Percentiles rank a stretch among this genome's conserved stretches.
Conservation (phyloP, 345 rosid species). For the Eucalyptus curtisii region DNA sequence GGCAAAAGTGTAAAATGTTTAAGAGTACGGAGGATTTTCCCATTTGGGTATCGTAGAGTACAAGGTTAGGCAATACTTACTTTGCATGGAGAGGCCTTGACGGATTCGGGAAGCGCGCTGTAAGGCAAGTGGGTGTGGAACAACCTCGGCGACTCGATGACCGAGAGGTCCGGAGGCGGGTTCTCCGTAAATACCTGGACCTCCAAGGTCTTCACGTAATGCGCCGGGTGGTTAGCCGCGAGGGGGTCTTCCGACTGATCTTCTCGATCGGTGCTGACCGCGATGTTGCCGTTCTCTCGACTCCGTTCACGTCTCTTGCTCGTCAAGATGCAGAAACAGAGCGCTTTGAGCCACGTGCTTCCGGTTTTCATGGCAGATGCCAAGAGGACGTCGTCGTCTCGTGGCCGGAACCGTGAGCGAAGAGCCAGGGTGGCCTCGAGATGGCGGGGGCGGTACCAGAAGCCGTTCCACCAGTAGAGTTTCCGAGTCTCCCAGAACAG, state of each 20-base stretch:
- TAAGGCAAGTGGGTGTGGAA: slow-evolving; percentile 21
- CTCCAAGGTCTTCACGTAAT: neutral
- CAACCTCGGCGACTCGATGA: neutral
- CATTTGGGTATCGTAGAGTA: neutral
- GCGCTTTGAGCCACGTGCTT: slow-evolving; percentile 26
- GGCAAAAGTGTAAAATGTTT: rapidly evolving
- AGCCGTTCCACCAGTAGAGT: slow-evolving; percentile 1
- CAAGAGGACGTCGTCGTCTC: slow-evolving; percentile 6
- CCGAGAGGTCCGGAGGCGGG: neutral
- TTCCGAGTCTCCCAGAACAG: neutral
- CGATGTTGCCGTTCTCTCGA: neutral
- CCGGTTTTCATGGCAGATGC: slow-evolving; percentile 27
- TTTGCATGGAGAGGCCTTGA: neutral
- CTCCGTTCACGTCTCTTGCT: neutral
- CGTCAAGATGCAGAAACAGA: slow-evolving; percentile 3
- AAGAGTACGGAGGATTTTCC: too few relatives aligned
- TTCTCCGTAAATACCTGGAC: neutral
- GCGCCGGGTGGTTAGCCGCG: neutral
- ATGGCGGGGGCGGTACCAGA: neutral
- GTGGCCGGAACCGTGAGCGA: slow-evolving; percentile 1
- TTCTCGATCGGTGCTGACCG: neutral
- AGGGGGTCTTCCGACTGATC: neutral
- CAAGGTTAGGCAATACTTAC: neutral
- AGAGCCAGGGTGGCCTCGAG: neutral
- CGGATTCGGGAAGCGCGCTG: slow-evolving; percentile 5